A percentile compares a stretch with the other conserved stretches of the same genome.
phyloP scores from a whole-genome alignment of 305 asterid species.

The Andrographis paniculata region DNA sequence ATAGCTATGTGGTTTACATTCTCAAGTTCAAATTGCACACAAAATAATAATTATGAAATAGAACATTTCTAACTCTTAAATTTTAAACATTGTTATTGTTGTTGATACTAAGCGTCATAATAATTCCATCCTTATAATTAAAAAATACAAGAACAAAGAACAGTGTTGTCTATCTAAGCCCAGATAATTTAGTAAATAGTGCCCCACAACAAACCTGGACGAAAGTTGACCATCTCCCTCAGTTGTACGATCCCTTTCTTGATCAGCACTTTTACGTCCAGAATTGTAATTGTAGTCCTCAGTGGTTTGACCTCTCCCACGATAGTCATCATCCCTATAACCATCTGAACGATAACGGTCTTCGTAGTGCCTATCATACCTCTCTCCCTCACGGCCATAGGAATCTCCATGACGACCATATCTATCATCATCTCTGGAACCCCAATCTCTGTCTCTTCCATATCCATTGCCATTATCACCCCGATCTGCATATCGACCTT shows the following conservation, averaged over 20 bases:
- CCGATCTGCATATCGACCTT: conserved; percentile 40
- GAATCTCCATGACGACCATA: conserved; percentile 42
- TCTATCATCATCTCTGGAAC: conserved; percentile 45
- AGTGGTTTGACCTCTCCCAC: conserved; percentile 51
- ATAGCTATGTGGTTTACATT: too few relatives aligned
- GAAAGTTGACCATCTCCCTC: conserved; percentile 83
- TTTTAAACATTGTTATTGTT: too few relatives aligned
- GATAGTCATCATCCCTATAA: conserved; percentile 50
- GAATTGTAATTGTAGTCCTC: conserved; percentile 58
- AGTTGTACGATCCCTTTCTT: conserved; percentile 40
- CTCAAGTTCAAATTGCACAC: too few relatives aligned
- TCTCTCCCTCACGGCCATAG: conserved; percentile 70
- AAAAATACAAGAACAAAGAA: too few relatives aligned
- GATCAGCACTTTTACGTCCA: conserved; percentile 83
- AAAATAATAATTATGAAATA: too few relatives aligned
- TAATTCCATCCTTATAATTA: too few relatives aligned
- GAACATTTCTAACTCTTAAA: too few relatives aligned
- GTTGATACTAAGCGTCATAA: too few relatives aligned
- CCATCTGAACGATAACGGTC: conserved; percentile 66
- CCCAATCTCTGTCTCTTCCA: conserved; percentile 59
- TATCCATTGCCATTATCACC: conserved; percentile 57
- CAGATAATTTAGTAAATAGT: neutral
- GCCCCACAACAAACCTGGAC: conserved; percentile 64
- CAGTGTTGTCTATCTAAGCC: too few relatives aligned
- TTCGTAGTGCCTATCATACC: conserved; percentile 58